Evolutionary conservation across 768 basidiomycete species (phyloP).

Genomic region (Melanogaster broomeanus): DNA sequence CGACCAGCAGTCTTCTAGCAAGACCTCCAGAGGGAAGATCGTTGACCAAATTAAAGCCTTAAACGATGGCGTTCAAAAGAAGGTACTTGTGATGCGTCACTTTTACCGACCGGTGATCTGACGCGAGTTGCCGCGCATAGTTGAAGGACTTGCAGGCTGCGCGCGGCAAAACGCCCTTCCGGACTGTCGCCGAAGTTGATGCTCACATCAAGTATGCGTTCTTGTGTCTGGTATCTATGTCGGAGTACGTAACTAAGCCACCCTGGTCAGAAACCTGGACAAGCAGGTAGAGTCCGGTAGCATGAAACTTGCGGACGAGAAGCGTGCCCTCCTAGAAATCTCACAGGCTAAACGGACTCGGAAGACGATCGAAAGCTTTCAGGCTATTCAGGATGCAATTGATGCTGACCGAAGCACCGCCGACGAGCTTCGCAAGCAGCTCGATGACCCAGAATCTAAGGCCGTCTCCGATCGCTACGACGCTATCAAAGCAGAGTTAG

Average conservation of each 20-base stretch:
- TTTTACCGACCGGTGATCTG: neutral
- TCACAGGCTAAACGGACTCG: constrained; percentile 68
- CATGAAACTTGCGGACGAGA: constrained; percentile 94
- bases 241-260: constrained; percentile 4
- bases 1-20: constrained; percentile 75
- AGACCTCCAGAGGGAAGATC: constrained; percentile 67
- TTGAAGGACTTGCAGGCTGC: constrained; percentile 85
- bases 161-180: constrained; percentile 76
- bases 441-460: constrained; percentile 90
- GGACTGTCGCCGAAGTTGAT: constrained; percentile 84
- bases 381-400: constrained; percentile 76
- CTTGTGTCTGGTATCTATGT: neutral
- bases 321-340: constrained; percentile 92
- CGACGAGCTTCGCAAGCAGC: constrained; percentile 79
- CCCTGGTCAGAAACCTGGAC: constrained; percentile 65
- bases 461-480: constrained; percentile 82
- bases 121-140: constrained; percentile 39
- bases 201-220: constrained; percentile 74
- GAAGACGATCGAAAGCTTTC: constrained; percentile 78
- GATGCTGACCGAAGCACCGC: constrained; percentile 71
- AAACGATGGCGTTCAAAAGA: constrained; percentile 79
- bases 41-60: constrained; percentile 77
- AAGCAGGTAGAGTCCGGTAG: constrained; percentile 89
- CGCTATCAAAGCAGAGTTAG: constrained; percentile 80
- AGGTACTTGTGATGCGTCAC: constrained; percentile 46